A percentile compares a stretch with the other conserved stretches of the same genome.
phyloP scores from a whole-genome alignment of 2,329 filamentous ascomycete species.

The Claviceps sp. region DNA sequence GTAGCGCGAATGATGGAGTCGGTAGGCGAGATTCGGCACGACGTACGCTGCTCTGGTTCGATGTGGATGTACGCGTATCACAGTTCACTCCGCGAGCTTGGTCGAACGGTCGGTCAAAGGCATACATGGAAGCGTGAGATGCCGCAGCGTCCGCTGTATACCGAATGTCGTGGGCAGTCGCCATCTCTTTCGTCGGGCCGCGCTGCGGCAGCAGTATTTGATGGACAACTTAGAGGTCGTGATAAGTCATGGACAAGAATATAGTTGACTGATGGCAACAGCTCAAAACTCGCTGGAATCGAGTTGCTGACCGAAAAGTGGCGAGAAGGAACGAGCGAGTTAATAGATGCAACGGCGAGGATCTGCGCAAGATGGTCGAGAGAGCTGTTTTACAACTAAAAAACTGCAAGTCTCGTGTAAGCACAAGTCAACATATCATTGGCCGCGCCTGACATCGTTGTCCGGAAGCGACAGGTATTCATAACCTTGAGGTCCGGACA shows the following conservation, averaged over 20 bases:
- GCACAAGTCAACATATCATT: background rate
- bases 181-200: constrained; percentile 32
- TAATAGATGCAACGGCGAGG: background rate
- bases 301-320: background rate
- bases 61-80: background rate
- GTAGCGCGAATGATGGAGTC: constrained; percentile 55
- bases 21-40: constrained; percentile 29
- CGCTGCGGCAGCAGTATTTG: constrained; percentile 33
- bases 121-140: background rate
- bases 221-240: constrained; percentile 24
- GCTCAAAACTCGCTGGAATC: background rate
- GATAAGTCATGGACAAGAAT: constrained; percentile 26
- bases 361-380: background rate
- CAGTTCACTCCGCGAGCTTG: background rate
- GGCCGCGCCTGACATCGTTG: background rate
- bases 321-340: background rate
- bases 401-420: background rate
- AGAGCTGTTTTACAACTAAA: background rate
- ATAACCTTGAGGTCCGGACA: background rate
- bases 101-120: constrained; percentile 11
- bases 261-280: background rate
- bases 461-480: background rate
- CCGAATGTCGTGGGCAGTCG: constrained; percentile 26
- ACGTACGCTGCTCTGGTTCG: background rate
- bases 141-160: constrained; percentile 17